These are phyloP conservation scores for Hapsidospora chrysogenum DNA, from an alignment of 495 filamentous ascomycete genomes.

Conservation along the genomic window DNA sequence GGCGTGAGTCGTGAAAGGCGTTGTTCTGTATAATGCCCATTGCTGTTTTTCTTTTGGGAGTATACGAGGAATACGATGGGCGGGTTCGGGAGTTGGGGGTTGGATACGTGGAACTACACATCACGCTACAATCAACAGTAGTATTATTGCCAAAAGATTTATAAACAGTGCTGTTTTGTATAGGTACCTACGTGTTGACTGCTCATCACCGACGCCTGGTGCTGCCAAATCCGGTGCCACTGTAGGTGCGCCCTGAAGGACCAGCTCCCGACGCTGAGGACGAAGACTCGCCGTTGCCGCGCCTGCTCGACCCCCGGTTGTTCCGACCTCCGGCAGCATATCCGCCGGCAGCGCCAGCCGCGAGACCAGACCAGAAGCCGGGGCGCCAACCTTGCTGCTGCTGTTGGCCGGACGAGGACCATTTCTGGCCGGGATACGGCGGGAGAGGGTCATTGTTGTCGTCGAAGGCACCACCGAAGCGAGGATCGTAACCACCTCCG, in stretches of 20 bases:
- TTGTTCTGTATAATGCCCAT: no score
- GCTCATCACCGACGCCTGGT: constrained; percentile 48
- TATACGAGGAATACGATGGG: no score
- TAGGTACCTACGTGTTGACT: no score
- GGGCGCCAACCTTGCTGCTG: constrained; percentile 49
- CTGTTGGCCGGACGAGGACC: constrained; percentile 7
- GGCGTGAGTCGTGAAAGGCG: no score
- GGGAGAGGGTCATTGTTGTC: constrained; percentile 26
- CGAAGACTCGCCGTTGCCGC: background rate
- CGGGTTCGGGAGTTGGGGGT: no score
- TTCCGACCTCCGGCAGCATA: constrained; percentile 45
- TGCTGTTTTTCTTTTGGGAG: no score
- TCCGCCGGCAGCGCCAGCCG: constrained; percentile 50
- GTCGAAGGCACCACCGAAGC: constrained; percentile 17
- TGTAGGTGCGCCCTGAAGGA: constrained; percentile 16
- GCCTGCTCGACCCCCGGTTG: constrained; percentile 4
- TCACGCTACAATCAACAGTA: no score
- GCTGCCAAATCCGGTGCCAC: constrained; percentile 83
- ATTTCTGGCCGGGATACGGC: constrained; percentile 32
- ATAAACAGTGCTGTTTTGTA: no score
- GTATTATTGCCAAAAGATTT: no score
- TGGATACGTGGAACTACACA: no score
- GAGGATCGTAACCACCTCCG: constrained; percentile 14
- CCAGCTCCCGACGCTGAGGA: background rate
- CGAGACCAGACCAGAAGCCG: constrained; percentile 74